A percentile compares a stretch with the other conserved stretches of the same genome.
These are phyloP conservation scores for Ophiobolus disseminans DNA, from an alignment of 2,329 filamentous ascomycete genomes.

Conservation along the genomic window DNA sequence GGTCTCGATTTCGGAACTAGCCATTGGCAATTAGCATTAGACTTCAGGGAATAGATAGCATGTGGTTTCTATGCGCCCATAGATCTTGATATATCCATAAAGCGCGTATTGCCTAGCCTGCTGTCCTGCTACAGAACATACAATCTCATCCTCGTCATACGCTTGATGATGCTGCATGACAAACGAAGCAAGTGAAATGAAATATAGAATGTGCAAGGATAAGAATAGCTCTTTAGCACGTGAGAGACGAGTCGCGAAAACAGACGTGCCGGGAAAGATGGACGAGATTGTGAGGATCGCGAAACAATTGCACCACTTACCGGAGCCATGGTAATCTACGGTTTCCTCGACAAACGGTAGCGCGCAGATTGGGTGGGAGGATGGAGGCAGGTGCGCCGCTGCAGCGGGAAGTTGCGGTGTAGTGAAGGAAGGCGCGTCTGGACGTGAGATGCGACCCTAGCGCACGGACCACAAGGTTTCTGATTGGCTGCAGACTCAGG, in stretches of 20 bases:
- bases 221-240: conserved; percentile 15
- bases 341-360: conserved; percentile 22
- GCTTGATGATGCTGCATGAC: background rate
- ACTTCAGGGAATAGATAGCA: background rate
- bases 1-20: conserved; percentile 64
- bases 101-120: no score
- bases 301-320: conserved; percentile 31
- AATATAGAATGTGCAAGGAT: background rate
- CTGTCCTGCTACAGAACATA: no score
- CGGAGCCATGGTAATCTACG: conserved; percentile 38
- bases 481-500: conserved; percentile 1
- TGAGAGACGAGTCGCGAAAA: conserved; percentile 8
- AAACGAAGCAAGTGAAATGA: background rate
- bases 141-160: background rate
- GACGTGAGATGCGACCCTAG: conserved; percentile 17
- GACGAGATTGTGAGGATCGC: background rate
- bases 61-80: no score
- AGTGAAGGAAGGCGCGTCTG: conserved; percentile 43
- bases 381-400: conserved; percentile 24
- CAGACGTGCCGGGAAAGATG: background rate
- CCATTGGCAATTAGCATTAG: conserved; percentile 28
- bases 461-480: conserved; percentile 1
- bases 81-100: background rate
- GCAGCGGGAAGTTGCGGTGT: conserved; percentile 40
- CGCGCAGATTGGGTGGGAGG: conserved; percentile 19